These are phyloP conservation scores for Candida anglica DNA, from an alignment of 805 yeast genomes.

Conservation along the genomic window DNA sequence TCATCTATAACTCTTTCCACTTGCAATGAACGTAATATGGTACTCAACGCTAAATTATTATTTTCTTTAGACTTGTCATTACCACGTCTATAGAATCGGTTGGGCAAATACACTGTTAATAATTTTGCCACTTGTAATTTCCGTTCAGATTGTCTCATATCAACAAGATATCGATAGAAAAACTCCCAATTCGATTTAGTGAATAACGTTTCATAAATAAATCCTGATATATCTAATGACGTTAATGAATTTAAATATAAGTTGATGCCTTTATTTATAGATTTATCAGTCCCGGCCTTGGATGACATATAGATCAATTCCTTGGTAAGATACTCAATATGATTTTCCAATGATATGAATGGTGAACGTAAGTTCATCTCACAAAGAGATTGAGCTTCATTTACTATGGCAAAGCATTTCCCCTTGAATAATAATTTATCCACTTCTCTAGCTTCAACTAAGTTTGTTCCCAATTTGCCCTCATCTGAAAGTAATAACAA, in stretches of 20 bases:
- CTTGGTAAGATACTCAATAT: slow-evolving; percentile 14
- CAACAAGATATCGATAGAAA: slow-evolving; percentile 10
- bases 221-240: slow-evolving; percentile 13
- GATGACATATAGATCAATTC: slow-evolving; percentile 11
- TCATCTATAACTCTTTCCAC: background rate
- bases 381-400: slow-evolving; percentile 15
- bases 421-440: slow-evolving; percentile 38
- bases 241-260: slow-evolving; percentile 7
- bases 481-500: slow-evolving; percentile 3
- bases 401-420: slow-evolving; percentile 17
- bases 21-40: too few species aligned
- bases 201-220: slow-evolving; percentile 20
- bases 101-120: too few species aligned
- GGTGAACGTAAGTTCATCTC: slow-evolving; percentile 7
- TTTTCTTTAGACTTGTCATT: too few species aligned
- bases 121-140: slow-evolving; percentile 16
- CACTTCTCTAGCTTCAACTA: too few species aligned
- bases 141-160: slow-evolving; percentile 23
- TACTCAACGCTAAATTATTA: too few species aligned
- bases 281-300: slow-evolving; percentile 6
- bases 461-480: slow-evolving; percentile 12
- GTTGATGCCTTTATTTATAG: slow-evolving; percentile 9
- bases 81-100: too few species aligned
- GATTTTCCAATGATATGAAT: slow-evolving; percentile 13
- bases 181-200: slow-evolving; percentile 13